Percentiles rank a stretch among this genome's conserved stretches.
phyloP scores from a whole-genome alignment of 1,284 basidiomycete genomes.

The Ganoderma lucidum region DNA sequence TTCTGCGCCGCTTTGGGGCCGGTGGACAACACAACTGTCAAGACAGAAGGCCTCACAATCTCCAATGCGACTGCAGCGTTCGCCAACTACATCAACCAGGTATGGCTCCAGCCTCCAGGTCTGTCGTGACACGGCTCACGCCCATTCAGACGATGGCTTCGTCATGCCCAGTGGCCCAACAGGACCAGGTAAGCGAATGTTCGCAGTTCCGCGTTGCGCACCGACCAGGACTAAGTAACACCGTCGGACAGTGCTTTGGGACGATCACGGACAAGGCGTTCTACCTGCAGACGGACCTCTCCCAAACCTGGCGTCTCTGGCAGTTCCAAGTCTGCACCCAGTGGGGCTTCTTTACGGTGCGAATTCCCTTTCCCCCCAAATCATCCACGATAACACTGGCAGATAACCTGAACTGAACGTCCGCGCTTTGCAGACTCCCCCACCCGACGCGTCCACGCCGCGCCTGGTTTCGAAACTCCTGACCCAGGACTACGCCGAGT shows the following conservation, averaged over 20 bases:
- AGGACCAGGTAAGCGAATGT: constrained; percentile 61
- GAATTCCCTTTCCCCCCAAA: constrained; percentile 15
- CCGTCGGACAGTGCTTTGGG: constrained; percentile 82
- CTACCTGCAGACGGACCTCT: constrained; percentile 70
- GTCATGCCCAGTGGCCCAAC: constrained; percentile 55
- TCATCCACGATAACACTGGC: neutral
- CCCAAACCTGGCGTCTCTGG: constrained; percentile 88
- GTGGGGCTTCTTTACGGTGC: constrained; percentile 90
- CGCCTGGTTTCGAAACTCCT: constrained; percentile 78
- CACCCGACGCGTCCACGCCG: constrained; percentile 64
- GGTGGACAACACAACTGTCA: constrained; percentile 46
- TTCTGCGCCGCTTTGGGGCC: constrained; percentile 75
- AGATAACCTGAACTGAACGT: neutral
- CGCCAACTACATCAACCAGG: constrained; percentile 78
- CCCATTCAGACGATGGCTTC: constrained; percentile 42
- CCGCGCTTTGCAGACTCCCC: constrained; percentile 35
- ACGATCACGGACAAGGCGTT: constrained; percentile 69
- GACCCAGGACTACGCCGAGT: constrained; percentile 78
- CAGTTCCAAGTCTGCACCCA: constrained; percentile 92
- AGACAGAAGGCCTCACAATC: constrained; percentile 55
- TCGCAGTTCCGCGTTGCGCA: neutral
- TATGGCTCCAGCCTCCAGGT: constrained; percentile 35
- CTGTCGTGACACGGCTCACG: too few species aligned
- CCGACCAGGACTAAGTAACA: neutral
- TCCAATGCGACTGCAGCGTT: constrained; percentile 77